Evolutionary conservation across 2,329 filamentous ascomycete genomes (phyloP).

Genomic region (Stagonosporopsis cucurbitacearum): DNA sequence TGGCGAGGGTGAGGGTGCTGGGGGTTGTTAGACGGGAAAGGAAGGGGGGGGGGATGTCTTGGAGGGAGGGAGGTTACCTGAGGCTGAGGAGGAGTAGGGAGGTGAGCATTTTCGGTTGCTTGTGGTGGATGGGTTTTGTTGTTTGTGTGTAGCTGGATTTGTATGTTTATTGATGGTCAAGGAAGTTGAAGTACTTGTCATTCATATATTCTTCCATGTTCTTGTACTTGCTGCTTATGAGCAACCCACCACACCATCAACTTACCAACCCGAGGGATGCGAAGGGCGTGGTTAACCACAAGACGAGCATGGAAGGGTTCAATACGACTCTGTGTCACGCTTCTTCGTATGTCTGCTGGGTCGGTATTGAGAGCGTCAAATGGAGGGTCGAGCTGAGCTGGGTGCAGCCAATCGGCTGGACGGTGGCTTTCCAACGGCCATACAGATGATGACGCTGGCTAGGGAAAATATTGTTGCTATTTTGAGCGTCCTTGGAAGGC

Average conservation of each 20-base stretch:
- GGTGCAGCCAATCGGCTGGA: background rate
- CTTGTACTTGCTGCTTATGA: background rate
- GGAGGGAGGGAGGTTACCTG: background rate
- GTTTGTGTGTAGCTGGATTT: background rate
- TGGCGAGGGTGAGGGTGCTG: constrained; percentile 9
- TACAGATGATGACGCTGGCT: constrained; percentile 1
- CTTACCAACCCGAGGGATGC: constrained; percentile 3
- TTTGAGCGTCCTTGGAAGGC: background rate
- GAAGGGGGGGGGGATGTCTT: background rate
- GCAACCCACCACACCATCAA: background rate
- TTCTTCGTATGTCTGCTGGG: constrained; percentile 3
- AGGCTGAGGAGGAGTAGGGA: background rate
- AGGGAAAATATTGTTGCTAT: constrained; percentile 8
- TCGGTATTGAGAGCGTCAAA: background rate
- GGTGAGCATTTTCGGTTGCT: background rate
- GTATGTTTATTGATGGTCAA: background rate
- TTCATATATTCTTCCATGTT: background rate
- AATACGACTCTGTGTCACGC: constrained; percentile 1
- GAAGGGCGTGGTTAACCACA: background rate
- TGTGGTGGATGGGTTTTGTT: background rate
- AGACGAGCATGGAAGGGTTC: background rate
- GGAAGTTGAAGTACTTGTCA: background rate
- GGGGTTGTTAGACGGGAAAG: background rate
- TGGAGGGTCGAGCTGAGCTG: constrained; percentile 2
- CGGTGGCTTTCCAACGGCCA: constrained; percentile 9